These are phyloP conservation scores for Nephelium lappaceum DNA, from an alignment of 345 rosid genomes.

Conservation along the genomic window DNA sequence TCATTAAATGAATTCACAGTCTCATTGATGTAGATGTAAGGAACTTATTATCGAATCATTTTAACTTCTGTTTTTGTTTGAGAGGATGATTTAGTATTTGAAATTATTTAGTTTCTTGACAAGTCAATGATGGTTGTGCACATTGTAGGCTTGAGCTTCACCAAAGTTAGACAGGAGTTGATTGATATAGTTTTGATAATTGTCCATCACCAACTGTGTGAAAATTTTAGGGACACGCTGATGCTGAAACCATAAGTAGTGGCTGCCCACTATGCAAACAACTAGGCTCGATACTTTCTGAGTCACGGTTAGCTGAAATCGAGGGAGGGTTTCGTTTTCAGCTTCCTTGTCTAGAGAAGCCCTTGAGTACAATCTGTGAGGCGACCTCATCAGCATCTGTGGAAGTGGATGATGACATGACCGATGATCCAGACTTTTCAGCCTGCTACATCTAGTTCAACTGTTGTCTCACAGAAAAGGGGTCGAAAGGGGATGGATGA, in stretches of 20 bases:
- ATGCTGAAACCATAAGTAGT: slow-evolving; percentile 44
- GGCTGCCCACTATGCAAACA: slow-evolving; percentile 28
- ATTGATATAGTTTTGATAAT: slow-evolving; percentile 16
- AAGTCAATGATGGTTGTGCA: background rate
- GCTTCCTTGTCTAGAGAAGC: slow-evolving; percentile 13
- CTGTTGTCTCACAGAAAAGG: slow-evolving; percentile 33
- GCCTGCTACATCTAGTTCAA: background rate
- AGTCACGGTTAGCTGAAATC: slow-evolving; percentile 25
- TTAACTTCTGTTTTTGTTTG: background rate
- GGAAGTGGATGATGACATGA: too few species aligned
- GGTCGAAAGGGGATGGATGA: slow-evolving; percentile 53
- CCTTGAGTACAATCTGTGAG: slow-evolving; percentile 25
- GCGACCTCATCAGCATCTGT: slow-evolving; percentile 10
- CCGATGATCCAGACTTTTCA: too few species aligned
- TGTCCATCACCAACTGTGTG: background rate
- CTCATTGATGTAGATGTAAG: background rate
- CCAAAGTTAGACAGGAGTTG: slow-evolving; percentile 9
- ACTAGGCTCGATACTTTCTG: slow-evolving; percentile 11
- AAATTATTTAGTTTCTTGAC: too few species aligned
- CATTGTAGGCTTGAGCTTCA: slow-evolving; percentile 11
- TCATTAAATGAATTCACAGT: too few species aligned
- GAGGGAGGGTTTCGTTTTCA: slow-evolving; percentile 21
- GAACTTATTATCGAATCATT: too few species aligned
- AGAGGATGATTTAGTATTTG: too few species aligned
- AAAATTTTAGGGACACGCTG: slow-evolving; percentile 50